These are phyloP conservation scores for Terana coerulea DNA, from an alignment of 768 basidiomycete genomes.

Conservation along the genomic window DNA sequence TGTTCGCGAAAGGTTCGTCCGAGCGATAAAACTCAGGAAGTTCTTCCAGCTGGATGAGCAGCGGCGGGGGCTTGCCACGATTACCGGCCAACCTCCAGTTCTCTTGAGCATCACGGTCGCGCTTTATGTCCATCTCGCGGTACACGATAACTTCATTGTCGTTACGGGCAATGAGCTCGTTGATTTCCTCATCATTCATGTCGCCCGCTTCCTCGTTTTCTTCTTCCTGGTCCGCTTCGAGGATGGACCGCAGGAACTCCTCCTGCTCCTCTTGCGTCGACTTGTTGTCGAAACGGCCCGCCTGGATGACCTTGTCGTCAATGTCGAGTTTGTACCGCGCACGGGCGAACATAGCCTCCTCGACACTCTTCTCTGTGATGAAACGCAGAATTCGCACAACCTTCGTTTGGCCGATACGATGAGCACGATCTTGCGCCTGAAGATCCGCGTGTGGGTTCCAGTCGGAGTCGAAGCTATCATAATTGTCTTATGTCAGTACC, in stretches of 20 bases:
- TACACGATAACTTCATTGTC: slow-evolving; percentile 79
- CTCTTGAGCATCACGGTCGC: slow-evolving; percentile 63
- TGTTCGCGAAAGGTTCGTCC: slow-evolving; percentile 73
- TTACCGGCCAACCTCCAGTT: slow-evolving; percentile 72
- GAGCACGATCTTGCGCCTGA: slow-evolving; percentile 98
- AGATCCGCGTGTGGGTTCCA: slow-evolving; percentile 97
- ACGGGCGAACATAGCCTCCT: slow-evolving; percentile 95
- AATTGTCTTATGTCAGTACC: not conserved
- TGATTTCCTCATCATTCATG: slow-evolving; percentile 94
- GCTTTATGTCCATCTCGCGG: slow-evolving; percentile 76
- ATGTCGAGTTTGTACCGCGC: slow-evolving; percentile 97
- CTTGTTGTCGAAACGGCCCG: slow-evolving; percentile 98
- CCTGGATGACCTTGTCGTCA: slow-evolving; percentile 99
- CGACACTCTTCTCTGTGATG: slow-evolving; percentile 97
- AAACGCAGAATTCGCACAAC: slow-evolving; percentile 95
- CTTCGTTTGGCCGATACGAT: slow-evolving; percentile 99
- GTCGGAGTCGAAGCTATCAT: slow-evolving; percentile 27
- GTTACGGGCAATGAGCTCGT: slow-evolving; percentile 82
- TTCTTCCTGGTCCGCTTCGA: slow-evolving; percentile 87
- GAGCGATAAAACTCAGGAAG: slow-evolving; percentile 89
- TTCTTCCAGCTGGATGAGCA: slow-evolving; percentile 83
- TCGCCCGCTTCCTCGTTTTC: slow-evolving; percentile 88
- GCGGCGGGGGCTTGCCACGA: slow-evolving; percentile 71
- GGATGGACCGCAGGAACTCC: slow-evolving; percentile 86
- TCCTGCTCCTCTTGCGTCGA: slow-evolving; percentile 98